These are phyloP conservation scores for Exserohilum rostratum DNA, from an alignment of 2,329 filamentous ascomycete genomes.

Conservation along the genomic window DNA sequence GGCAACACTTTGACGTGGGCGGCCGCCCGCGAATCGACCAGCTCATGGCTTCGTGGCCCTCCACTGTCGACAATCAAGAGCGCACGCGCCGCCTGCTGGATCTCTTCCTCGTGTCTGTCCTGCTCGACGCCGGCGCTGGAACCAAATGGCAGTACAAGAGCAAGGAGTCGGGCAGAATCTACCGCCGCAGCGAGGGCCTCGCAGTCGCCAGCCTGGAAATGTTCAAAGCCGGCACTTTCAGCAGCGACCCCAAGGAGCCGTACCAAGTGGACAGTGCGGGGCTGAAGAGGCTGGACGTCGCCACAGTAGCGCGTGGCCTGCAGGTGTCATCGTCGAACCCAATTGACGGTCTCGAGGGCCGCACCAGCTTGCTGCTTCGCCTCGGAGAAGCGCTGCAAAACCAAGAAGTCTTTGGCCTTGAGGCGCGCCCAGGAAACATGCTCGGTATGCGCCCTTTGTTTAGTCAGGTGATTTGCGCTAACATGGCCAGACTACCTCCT, in stretches of 20 bases:
- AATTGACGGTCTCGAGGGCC: constrained; percentile 83
- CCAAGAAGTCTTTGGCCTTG: constrained; percentile 80
- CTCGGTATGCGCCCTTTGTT: constrained; percentile 65
- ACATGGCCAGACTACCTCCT: constrained; percentile 78
- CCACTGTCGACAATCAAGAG: constrained; percentile 72
- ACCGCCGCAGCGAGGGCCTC: constrained; percentile 84
- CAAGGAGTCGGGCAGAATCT: constrained; percentile 81
- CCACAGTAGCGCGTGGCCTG: constrained; percentile 77
- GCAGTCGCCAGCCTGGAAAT: constrained; percentile 82
- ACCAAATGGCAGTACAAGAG: constrained; percentile 93
- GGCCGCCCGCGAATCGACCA: constrained; percentile 75
- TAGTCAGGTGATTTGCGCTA: constrained; percentile 13
- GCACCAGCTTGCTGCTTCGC: constrained; percentile 77
- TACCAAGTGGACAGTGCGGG: constrained; percentile 88
- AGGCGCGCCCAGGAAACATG: constrained; percentile 90
- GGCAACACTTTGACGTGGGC: constrained; percentile 85
- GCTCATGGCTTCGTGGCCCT: constrained; percentile 72
- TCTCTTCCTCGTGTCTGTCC: constrained; percentile 78
- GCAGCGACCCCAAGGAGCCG: constrained; percentile 78
- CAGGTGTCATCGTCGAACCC: constrained; percentile 83
- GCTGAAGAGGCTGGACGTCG: constrained; percentile 73
- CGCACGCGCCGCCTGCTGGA: constrained; percentile 77
- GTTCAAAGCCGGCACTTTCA: constrained; percentile 93
- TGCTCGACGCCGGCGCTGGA: constrained; percentile 87
- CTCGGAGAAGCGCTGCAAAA: constrained; percentile 79